Percentiles rank a stretch among this genome's conserved stretches.
These are phyloP conservation scores for Boletus edulis DNA, from an alignment of 768 basidiomycete species.

Conservation along the genomic window DNA sequence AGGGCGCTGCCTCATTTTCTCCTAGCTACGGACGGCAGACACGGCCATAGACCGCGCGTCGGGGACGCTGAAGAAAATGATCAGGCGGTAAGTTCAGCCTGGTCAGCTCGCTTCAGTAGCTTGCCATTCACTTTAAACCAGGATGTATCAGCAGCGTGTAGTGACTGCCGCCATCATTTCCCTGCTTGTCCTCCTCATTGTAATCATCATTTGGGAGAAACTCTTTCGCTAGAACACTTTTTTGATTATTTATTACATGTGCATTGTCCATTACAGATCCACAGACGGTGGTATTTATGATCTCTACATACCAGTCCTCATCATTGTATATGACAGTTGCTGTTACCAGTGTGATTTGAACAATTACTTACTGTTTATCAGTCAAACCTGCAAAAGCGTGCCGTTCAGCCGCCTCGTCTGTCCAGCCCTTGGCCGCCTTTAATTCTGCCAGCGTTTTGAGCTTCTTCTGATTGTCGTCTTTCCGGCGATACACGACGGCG, in stretches of 20 bases:
- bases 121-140: slow-evolving; percentile 34
- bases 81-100: slow-evolving; percentile 67
- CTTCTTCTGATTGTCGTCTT: slow-evolving; percentile 2
- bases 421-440: slow-evolving; percentile 21
- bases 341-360: neutral
- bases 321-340: slow-evolving; percentile 19
- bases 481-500: too few species aligned
- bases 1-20: neutral
- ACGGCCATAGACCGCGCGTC: slow-evolving; percentile 88
- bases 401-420: slow-evolving; percentile 19
- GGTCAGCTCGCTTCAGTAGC: slow-evolving; percentile 3
- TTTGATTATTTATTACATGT: slow-evolving; percentile 12
- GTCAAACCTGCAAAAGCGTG: slow-evolving; percentile 30
- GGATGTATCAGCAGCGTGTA: slow-evolving; percentile 96
- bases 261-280: slow-evolving; percentile 12
- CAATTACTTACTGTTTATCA: slow-evolving; percentile 21
- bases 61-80: slow-evolving; percentile 92
- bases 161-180: slow-evolving; percentile 84
- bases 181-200: slow-evolving; percentile 81
- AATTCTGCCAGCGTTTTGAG: neutral
- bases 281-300: slow-evolving; percentile 28
- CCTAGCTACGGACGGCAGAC: slow-evolving; percentile 82
- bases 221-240: slow-evolving; percentile 40
- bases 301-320: slow-evolving; percentile 15
- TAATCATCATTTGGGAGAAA: slow-evolving; percentile 80